Percentiles rank a stretch among this genome's conserved stretches.
Evolutionary conservation across 805 yeast genomes (phyloP).

Genomic region (Ogataea pignaliae): DNA sequence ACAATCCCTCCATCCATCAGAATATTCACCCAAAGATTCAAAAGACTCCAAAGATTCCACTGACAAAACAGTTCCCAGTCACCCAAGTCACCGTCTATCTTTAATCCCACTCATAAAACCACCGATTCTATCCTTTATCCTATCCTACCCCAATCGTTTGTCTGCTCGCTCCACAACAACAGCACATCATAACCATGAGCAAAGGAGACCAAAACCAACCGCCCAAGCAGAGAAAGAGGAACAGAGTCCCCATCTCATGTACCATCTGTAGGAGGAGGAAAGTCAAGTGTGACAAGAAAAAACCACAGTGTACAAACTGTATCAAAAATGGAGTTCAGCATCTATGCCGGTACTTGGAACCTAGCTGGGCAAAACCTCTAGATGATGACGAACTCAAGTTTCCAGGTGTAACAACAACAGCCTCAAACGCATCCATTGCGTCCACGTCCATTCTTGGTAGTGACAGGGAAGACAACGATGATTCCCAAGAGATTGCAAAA

Average conservation of each 20-base stretch:
- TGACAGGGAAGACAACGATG: constrained; percentile 10
- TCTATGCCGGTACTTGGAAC: constrained; percentile 53
- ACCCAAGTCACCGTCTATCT: too few relatives aligned
- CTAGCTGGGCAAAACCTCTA: constrained; percentile 52
- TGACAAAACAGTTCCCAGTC: too few relatives aligned
- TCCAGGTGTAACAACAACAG: constrained; percentile 16
- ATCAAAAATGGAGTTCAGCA: constrained; percentile 55
- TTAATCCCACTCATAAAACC: too few relatives aligned
- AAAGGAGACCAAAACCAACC: constrained; percentile 9
- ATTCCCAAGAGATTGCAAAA: constrained; percentile 19
- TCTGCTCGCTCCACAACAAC: too few relatives aligned
- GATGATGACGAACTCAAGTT: constrained; percentile 28
- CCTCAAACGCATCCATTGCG: too few relatives aligned
- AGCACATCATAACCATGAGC: constrained; percentile 6
- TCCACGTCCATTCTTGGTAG: constrained; percentile 6
- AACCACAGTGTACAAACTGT: constrained; percentile 56
- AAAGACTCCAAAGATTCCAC: too few relatives aligned
- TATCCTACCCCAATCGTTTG: too few relatives aligned
- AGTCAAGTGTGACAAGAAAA: constrained; percentile 39
- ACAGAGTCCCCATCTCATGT: constrained; percentile 37
- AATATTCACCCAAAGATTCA: too few relatives aligned
- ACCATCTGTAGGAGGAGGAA: constrained; percentile 35
- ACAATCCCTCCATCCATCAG: too few relatives aligned
- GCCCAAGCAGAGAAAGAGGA: constrained; percentile 30
- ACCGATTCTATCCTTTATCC: too few relatives aligned